Evolutionary conservation across 1,284 basidiomycete genomes (phyloP).

Genomic region (Ustilago esculenta): DNA sequence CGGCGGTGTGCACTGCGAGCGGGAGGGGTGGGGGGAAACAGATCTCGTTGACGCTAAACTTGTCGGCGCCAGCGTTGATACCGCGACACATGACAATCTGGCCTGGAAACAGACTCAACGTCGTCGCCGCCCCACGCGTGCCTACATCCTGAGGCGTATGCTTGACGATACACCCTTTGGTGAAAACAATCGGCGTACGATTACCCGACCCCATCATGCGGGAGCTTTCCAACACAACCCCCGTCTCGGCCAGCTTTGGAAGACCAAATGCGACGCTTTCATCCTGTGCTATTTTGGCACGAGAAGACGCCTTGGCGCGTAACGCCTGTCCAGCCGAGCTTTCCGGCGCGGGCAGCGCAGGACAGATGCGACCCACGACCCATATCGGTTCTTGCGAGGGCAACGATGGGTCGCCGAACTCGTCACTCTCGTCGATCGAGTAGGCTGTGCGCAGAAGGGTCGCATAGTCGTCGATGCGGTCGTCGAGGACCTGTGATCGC

Average conservation of each 20-base stretch:
- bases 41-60: slow-evolving; percentile 85
- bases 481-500: slow-evolving; percentile 55
- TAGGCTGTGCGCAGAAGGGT: slow-evolving; percentile 52
- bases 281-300: neutral
- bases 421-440: slow-evolving; percentile 27
- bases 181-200: slow-evolving; percentile 49
- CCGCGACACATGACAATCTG: slow-evolving; percentile 88
- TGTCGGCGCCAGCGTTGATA: slow-evolving; percentile 86
- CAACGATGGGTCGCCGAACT: slow-evolving; percentile 58
- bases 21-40: slow-evolving; percentile 70
- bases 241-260: slow-evolving; percentile 37
- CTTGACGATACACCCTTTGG: slow-evolving; percentile 41
- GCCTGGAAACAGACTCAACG: slow-evolving; percentile 82
- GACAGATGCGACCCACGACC: slow-evolving; percentile 59
- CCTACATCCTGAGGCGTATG: slow-evolving; percentile 45
- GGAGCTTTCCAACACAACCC: slow-evolving; percentile 53
- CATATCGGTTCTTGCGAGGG: slow-evolving; percentile 59
- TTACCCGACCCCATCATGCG: slow-evolving; percentile 60
- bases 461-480: slow-evolving; percentile 55
- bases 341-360: slow-evolving; percentile 22
- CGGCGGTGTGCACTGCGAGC: slow-evolving; percentile 43
- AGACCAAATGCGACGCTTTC: slow-evolving; percentile 10
- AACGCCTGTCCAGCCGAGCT: slow-evolving; percentile 17
- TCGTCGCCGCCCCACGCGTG: slow-evolving; percentile 23
- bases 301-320: slow-evolving; percentile 4